A percentile compares a stretch with the other conserved stretches of the same genome.
Conservation (phyloP, 2,329 filamentous ascomycete species). For the Aspergillus carbonarius region DNA sequence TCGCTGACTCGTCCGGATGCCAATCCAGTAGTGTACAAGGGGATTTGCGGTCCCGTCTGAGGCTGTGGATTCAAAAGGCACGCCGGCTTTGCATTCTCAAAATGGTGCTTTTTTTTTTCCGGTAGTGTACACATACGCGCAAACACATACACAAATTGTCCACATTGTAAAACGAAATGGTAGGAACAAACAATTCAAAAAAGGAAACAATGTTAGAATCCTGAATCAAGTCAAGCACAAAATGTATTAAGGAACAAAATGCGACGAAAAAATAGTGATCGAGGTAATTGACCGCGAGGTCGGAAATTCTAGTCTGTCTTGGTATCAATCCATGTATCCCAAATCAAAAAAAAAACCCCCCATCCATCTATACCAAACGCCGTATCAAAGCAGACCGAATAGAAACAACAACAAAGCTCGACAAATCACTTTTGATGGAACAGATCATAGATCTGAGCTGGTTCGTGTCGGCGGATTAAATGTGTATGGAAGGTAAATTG, state of each 20-base stretch:
- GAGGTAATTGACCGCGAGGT: constrained; percentile 36
- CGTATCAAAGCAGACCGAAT: constrained; percentile 23
- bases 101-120: neutral
- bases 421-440: constrained; percentile 27
- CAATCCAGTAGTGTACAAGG: neutral
- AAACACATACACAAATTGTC: constrained; percentile 20
- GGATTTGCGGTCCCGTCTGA: constrained; percentile 7
- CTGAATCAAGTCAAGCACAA: neutral
- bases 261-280: constrained; percentile 17
- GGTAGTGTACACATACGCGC: constrained; percentile 15
- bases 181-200: too few species aligned
- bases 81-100: constrained; percentile 16
- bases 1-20: constrained; percentile 7
- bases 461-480: constrained; percentile 22
- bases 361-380: constrained; percentile 42
- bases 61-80: constrained; percentile 3
- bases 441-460: constrained; percentile 19
- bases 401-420: constrained; percentile 7
- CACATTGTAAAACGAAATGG: constrained; percentile 19
- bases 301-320: constrained; percentile 38
- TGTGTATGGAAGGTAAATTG: constrained; percentile 11
- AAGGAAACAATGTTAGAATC: constrained; percentile 7
- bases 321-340: constrained; percentile 43
- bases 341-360: constrained; percentile 22
- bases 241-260: constrained; percentile 1